Conservation (phyloP, 108 stramenopile genomes). For the Mayamaea pseudoterrestris region DNA sequence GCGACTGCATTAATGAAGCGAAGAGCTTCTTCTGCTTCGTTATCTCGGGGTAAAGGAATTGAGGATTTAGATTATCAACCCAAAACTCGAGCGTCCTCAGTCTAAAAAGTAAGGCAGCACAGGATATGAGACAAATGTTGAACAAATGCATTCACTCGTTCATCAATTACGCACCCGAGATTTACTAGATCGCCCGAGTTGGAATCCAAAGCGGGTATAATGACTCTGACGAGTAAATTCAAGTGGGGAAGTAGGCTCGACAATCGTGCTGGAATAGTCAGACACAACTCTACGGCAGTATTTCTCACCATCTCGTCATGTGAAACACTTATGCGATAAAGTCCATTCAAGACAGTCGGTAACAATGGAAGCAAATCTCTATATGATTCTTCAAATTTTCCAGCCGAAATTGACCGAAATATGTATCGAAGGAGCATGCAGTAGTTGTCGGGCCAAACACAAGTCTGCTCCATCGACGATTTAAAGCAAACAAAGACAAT, state of each 20-base stretch:
- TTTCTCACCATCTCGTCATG: constrained; percentile 25
- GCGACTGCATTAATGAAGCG: constrained; percentile 61
- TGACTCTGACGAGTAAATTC: constrained; percentile 76
- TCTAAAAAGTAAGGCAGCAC: constrained; percentile 11
- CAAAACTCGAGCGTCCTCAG: constrained; percentile 92
- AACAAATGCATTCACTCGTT: background rate
- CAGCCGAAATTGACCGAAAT: constrained; percentile 81
- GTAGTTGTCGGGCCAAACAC: constrained; percentile 59
- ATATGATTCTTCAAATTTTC: constrained; percentile 89
- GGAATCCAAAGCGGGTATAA: constrained; percentile 75
- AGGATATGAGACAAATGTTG: background rate
- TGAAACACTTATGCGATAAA: constrained; percentile 47
- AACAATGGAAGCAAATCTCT: constrained; percentile 69
- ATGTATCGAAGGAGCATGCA: constrained; percentile 68
- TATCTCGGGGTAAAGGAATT: constrained; percentile 65
- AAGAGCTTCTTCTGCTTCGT: constrained; percentile 31
- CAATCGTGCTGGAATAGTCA: constrained; percentile 86
- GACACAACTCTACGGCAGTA: constrained; percentile 73
- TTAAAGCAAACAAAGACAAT: constrained; percentile 61
- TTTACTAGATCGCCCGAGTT: constrained; percentile 75
- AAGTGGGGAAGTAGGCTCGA: constrained; percentile 88
- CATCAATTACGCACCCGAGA: constrained; percentile 41
- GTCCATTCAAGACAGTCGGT: constrained; percentile 66
- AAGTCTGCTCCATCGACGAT: constrained; percentile 35
- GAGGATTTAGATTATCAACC: constrained; percentile 92